These are phyloP conservation scores for Klebsormidium nitens DNA, from an alignment of 139 green algal genomes.

Conservation along the genomic window DNA sequence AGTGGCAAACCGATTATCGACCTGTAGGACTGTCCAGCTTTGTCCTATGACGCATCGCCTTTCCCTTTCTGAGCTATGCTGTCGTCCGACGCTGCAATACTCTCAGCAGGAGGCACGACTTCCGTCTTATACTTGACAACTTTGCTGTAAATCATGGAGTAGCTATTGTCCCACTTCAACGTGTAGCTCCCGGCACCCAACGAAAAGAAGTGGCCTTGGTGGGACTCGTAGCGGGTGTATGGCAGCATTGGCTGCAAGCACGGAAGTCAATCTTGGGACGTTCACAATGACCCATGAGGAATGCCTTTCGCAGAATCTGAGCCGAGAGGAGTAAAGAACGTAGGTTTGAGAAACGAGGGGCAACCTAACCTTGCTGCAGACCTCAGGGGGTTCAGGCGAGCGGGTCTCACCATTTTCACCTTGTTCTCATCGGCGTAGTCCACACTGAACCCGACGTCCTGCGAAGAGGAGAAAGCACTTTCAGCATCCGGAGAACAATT, in stretches of 20 bases:
- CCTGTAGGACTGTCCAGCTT: too few relatives aligned
- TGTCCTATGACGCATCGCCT: too few relatives aligned
- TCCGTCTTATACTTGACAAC: conserved; percentile 33
- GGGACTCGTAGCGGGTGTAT: conserved; percentile 22
- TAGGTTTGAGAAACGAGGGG: too few relatives aligned
- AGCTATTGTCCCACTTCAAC: conserved; percentile 30
- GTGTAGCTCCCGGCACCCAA: conserved; percentile 16
- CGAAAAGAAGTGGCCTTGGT: conserved; percentile 31
- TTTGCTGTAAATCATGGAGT: conserved; percentile 18
- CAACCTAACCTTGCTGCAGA: too few relatives aligned
- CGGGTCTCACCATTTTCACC: conserved; percentile 19
- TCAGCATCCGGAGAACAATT: neutral
- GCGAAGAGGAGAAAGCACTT: neutral
- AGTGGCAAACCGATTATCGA: too few relatives aligned
- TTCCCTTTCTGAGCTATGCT: too few relatives aligned
- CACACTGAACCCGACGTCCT: conserved; percentile 35
- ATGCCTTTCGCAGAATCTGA: too few relatives aligned
- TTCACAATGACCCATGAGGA: too few relatives aligned
- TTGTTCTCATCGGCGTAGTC: conserved; percentile 12
- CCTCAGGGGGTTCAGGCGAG: neutral
- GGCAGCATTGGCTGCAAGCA: conserved; percentile 22
- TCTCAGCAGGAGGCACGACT: conserved; percentile 24
- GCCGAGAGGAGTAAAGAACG: too few relatives aligned
- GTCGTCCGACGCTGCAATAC: too few relatives aligned
- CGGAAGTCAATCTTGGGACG: neutral